Evolutionary conservation across 1,284 basidiomycete species (phyloP), one percentile per base, ranked within the genome.

Genomic region (Melanopsichium pennsylvanicum): DNA sequence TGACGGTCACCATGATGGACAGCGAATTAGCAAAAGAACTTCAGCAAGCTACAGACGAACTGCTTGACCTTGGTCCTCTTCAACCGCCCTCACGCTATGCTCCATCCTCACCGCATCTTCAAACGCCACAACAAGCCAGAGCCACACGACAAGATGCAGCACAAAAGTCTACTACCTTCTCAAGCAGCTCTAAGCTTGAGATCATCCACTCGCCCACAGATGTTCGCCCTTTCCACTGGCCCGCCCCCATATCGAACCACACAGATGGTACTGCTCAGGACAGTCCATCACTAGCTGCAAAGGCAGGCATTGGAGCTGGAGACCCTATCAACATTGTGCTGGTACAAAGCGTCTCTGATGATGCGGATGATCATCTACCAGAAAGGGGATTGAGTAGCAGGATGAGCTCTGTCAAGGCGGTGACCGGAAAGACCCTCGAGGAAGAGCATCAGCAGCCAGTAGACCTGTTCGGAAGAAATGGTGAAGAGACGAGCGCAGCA

Each of bases 1-100:
- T 45, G 58, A 27, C 7, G 33, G 12, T 10, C 26, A 21, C 11
- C 46, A 42, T 32, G 19, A 70, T 64, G 67, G 67, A 70, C 7
- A 48, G 35, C 9, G 44, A 70, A 35, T 44, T 72, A n/a, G 54
- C 66, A 16, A 49, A 54, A 19, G 70, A 72, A 36, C 47, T 72
- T 3, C 61, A 52, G n/a, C 51, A 66, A 54, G 70, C 70, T 8
- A 62, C 70, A 16, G 37, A 58, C 25, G 57, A 72, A 25, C 61
- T 72, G 19, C 44, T 72, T 2, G 70, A 70, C 37, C 48, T 69
- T 41, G 40, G 31, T 23, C 41, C 47, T 13, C n/a, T 31, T 21
- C 49, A 41, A 12, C 29, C 47, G 11, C 37, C 40, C 21, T 36
- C 48, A 2, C n/a, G n/a, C n/a, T n/a, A n/a, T n/a, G 50, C 45